Base-by-base conservation (phyloP, 768 basidiomycete genomes). In the Termitomyces sp. region DNA sequence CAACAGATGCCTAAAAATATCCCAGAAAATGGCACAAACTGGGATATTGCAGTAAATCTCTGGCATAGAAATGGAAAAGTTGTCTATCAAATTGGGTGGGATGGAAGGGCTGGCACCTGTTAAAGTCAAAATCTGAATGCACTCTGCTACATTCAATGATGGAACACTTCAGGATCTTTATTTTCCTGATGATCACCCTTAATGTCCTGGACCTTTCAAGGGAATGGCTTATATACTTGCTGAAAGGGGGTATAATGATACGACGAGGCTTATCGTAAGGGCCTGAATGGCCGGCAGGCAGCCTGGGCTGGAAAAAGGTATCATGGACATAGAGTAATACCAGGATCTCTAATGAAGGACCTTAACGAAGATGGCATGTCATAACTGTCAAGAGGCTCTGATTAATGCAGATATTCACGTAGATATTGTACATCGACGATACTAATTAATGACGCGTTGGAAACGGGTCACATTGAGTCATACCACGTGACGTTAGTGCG, bases 141-240 rank as follows among this genome's bases (percentile, higher is more conserved):
- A 49, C 2, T 54, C 67, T 57, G 46, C 30, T 16, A 40, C 14
- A 3, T 63, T 69, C 50, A n/a, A 35, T 65, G 58, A 73, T 62
- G 69, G 72, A 3, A 56, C 45, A 1, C 56, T 57, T 1, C 72
- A 75, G 43, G 17, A 48, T 1, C 52, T 75, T 14, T 76, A 75
- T 57, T 75, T 62, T 55, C 68, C 68, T 1, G 52, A 57, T 0
- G 65, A 70, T 55, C 54, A 75, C 44, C 37, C 14, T 5, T 21
- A 55, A 3, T 30, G n/a, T 27, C 46, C 61, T 10, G 71, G 71
- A 0, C 14, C 60, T 0, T 76, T 75, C 64, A 77, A 77, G 59
- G 75, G 73, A 8, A 77, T 77, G 74, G 70, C 60, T 0, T 17
- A 52, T 0, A 72, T 75, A 37, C 64, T 76, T 4, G 19, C 65